Conservation (phyloP, 2,329 filamentous ascomycete genomes). For the Colletotrichum sidae region DNA sequence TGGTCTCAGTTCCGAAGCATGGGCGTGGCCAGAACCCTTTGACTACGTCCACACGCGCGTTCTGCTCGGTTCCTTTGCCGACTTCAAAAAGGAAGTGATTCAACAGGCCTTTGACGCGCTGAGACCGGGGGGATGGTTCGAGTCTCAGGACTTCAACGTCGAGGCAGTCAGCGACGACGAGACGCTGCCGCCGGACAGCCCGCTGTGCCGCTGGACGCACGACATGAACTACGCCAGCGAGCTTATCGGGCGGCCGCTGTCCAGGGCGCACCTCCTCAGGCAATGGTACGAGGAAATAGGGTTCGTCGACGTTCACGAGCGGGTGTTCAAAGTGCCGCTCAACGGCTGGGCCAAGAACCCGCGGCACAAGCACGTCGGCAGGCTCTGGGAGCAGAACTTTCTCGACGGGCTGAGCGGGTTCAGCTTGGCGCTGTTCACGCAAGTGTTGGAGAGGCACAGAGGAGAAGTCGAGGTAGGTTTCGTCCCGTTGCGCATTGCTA, state of each 20-base stretch:
- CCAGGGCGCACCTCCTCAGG: conserved; percentile 49
- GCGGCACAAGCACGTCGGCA: conserved; percentile 55
- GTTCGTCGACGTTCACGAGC: conserved; percentile 66
- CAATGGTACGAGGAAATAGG: conserved; percentile 59
- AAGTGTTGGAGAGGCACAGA: conserved; percentile 52
- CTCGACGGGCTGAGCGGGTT: conserved; percentile 58
- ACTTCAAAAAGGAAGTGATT: conserved; percentile 62
- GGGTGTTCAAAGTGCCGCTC: conserved; percentile 64
- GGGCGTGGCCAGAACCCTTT: conserved; percentile 65
- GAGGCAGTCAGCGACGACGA: conserved; percentile 57
- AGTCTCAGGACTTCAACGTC: conserved; percentile 62
- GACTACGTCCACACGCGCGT: conserved; percentile 67
- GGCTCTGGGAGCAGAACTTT: conserved; percentile 58
- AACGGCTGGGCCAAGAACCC: conserved; percentile 65
- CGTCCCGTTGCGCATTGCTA: neutral
- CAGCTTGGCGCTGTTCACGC: conserved; percentile 54
- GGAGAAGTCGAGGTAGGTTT: conserved; percentile 61
- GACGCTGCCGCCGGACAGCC: conserved; percentile 52
- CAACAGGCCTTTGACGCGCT: conserved; percentile 62
- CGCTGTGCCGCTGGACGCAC: conserved; percentile 53
- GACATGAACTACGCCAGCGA: conserved; percentile 54
- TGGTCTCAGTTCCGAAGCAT: conserved; percentile 56
- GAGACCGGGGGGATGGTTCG: conserved; percentile 65
- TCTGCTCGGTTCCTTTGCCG: conserved; percentile 61
- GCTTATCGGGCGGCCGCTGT: conserved; percentile 51